These are phyloP conservation scores for Carex parvula DNA, from an alignment of 176 grass and related monocot species.

Conservation along the genomic window DNA sequence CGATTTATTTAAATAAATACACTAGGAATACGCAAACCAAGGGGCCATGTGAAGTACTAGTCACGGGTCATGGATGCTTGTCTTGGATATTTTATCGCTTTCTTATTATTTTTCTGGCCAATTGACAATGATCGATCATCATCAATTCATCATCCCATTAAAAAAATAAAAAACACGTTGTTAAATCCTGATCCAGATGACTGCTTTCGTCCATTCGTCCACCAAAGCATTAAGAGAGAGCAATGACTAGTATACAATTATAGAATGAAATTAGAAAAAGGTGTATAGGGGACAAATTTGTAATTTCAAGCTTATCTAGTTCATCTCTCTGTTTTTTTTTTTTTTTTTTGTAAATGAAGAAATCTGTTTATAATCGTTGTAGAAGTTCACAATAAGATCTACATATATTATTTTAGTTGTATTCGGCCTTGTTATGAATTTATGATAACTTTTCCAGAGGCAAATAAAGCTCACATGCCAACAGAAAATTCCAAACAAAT, in stretches of 20 bases:
- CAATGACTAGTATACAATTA: not conserved
- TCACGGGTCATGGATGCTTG: constrained; percentile 5
- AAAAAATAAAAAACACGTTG: too few relatives aligned
- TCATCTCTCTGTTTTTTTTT: not conserved
- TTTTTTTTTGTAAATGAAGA: not conserved
- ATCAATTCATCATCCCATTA: not conserved
- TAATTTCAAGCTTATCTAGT: not conserved
- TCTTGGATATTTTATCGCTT: not conserved
- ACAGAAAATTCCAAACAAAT: not conserved
- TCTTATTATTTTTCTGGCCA: not conserved
- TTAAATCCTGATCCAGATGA: too few relatives aligned
- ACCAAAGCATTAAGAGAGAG: not conserved
- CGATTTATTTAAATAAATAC: not conserved
- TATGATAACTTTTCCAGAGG: not conserved
- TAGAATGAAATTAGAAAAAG: not conserved
- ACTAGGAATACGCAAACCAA: not conserved
- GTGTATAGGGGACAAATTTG: not conserved
- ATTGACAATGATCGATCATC: not conserved
- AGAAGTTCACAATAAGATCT: too few relatives aligned
- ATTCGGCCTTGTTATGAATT: not conserved
- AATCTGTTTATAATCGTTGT: not conserved
- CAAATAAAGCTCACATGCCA: not conserved
- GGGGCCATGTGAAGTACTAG: not conserved
- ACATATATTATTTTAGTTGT: not conserved
- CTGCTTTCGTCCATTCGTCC: not conserved